A percentile compares a stretch with the other conserved stretches of the same genome.
Conservation (phyloP, 345 rosid genomes). For the Camelina hispida region DNA sequence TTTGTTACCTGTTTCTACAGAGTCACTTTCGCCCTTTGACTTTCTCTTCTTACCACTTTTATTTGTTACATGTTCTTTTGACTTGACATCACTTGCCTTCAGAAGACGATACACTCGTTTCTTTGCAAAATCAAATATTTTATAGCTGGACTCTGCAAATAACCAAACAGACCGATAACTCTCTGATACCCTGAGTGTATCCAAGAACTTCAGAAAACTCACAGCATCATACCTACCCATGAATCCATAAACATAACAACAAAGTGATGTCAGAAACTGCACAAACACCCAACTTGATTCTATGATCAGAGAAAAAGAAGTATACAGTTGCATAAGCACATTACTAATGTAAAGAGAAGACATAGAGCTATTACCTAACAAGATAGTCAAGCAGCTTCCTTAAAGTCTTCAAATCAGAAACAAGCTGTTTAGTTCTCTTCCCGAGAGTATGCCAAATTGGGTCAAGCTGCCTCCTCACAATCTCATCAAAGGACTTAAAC, state of each 20-base stretch:
- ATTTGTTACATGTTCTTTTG: slow-evolving; percentile 49
- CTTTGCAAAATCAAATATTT: slow-evolving; percentile 97
- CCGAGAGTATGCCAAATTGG: slow-evolving; percentile 98
- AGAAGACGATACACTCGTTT: slow-evolving; percentile 77
- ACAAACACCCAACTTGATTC: neutral
- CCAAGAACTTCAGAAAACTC: slow-evolving; percentile 94
- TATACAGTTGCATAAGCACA: no score
- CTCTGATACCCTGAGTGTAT: slow-evolving; percentile 91
- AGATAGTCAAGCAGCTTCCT: slow-evolving; percentile 96
- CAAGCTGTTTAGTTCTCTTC: slow-evolving; percentile 93
- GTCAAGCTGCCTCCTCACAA: slow-evolving; percentile 90
- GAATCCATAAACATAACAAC: slow-evolving; percentile 13
- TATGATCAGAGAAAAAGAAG: neutral
- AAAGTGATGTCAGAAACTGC: slow-evolving; percentile 9
- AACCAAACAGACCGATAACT: slow-evolving; percentile 99
- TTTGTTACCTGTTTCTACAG: slow-evolving; percentile 45
- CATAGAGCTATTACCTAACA: slow-evolving; percentile 63
- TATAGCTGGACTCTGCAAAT: slow-evolving; percentile 97
- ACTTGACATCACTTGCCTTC: slow-evolving; percentile 59
- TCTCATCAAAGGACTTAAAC: slow-evolving; percentile 99
- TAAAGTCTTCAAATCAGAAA: slow-evolving; percentile 96
- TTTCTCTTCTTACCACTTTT: slow-evolving; percentile 68
- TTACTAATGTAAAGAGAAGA: neutral
- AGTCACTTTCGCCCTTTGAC: slow-evolving; percentile 41
- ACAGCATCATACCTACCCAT: slow-evolving; percentile 93